phyloP scores from a whole-genome alignment of 352 stramenopile species.

The Phytopythium chamaehyphon region DNA sequence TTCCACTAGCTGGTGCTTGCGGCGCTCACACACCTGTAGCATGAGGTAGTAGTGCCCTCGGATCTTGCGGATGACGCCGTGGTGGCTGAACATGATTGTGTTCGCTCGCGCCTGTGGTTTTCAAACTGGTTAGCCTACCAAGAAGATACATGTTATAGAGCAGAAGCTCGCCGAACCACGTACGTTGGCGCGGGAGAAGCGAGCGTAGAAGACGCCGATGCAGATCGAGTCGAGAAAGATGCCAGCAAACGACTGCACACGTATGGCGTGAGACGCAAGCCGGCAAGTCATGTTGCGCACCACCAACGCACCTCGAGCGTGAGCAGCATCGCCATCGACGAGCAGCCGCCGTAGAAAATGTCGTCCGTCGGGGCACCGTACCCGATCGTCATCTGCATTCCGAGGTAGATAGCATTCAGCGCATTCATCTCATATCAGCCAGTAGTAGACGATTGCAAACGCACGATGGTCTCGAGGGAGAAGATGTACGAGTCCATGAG shows the following conservation, averaged over 20 bases:
- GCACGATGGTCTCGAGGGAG: constrained; percentile 83
- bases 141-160: neutral
- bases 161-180: constrained; percentile 6
- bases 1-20: constrained; percentile 87
- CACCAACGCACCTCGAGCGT: constrained; percentile 73
- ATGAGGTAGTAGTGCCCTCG: constrained; percentile 90
- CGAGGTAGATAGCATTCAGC: constrained; percentile 3
- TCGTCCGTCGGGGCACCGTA: constrained; percentile 84
- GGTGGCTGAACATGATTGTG: constrained; percentile 86
- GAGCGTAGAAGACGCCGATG: constrained; percentile 85
- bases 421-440: no score
- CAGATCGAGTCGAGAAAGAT: constrained; percentile 87
- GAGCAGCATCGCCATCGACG: constrained; percentile 70
- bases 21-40: constrained; percentile 87
- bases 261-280: neutral
- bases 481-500: constrained; percentile 86
- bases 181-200: constrained; percentile 77
- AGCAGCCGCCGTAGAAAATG: constrained; percentile 85
- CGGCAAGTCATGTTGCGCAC: no score
- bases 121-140: neutral
- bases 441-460: constrained; percentile 11
- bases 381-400: constrained; percentile 79
- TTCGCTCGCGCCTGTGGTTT: constrained; percentile 63
- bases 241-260: constrained; percentile 66
- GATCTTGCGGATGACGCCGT: constrained; percentile 86